Evolutionary conservation across 2,329 filamentous ascomycete species (phyloP).

Genomic region (Monosporascus sp.): DNA sequence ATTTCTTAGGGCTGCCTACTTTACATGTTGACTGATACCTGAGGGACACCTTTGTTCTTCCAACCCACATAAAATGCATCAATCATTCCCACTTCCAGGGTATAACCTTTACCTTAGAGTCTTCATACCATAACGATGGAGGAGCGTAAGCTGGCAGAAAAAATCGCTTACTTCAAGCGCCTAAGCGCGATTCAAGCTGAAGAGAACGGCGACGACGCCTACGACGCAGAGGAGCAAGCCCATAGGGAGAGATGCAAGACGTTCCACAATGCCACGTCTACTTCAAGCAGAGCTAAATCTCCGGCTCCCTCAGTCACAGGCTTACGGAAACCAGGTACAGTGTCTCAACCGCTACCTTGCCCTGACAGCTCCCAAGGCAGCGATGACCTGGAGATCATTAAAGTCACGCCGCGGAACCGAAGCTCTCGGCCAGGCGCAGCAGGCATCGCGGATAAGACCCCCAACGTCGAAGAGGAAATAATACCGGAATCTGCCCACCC

Average conservation of each 20-base stretch:
- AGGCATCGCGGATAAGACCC: neutral
- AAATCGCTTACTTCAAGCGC: slow-evolving; percentile 42
- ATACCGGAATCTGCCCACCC: slow-evolving; percentile 15
- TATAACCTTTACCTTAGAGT: neutral
- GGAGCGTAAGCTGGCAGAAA: slow-evolving; percentile 32
- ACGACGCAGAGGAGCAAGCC: slow-evolving; percentile 29
- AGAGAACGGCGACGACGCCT: slow-evolving; percentile 26
- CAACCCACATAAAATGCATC: neutral
- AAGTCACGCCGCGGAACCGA: slow-evolving; percentile 11
- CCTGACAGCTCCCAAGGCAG: slow-evolving; percentile 9
- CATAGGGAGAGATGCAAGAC: slow-evolving; percentile 25
- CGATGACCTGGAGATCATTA: slow-evolving; percentile 16
- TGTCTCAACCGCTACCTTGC: slow-evolving; percentile 9
- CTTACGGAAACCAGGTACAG: slow-evolving; percentile 3
- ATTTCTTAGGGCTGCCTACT: neutral
- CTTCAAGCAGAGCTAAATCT: slow-evolving; percentile 13
- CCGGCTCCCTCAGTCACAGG: neutral
- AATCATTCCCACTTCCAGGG: neutral
- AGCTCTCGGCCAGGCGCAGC: neutral
- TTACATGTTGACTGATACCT: neutral
- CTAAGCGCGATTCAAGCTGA: slow-evolving; percentile 27
- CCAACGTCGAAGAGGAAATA: slow-evolving; percentile 2
- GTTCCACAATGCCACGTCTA: slow-evolving; percentile 14
- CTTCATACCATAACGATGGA: slow-evolving; percentile 16
- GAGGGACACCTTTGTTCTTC: neutral